phyloP scores from a whole-genome alignment of 2,329 filamentous ascomycete species.

The Stenocarpella maydis region DNA sequence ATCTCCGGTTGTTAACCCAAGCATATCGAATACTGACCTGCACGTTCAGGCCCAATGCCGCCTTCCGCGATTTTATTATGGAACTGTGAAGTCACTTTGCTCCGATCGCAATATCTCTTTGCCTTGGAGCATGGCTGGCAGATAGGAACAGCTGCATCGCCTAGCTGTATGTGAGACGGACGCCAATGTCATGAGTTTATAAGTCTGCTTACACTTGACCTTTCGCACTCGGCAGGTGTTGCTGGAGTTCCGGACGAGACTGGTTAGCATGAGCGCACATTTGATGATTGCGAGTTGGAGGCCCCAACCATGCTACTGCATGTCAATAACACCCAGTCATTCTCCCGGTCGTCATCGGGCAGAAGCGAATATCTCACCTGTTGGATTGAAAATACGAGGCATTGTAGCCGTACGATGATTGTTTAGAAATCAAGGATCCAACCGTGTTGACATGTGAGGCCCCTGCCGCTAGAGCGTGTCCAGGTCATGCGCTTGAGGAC shows the following conservation, averaged over 20 bases:
- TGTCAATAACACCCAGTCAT: neutral
- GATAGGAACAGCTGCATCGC: neutral
- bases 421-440: neutral
- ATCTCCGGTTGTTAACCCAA: too few relatives aligned
- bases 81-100: neutral
- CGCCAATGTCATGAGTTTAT: neutral
- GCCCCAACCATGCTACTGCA: neutral
- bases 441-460: neutral
- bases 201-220: neutral
- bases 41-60: too few relatives aligned
- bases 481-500: neutral
- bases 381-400: conserved; percentile 3
- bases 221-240: conserved; percentile 12
- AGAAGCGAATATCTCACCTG: neutral
- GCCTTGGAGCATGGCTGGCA: neutral
- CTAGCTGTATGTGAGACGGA: neutral
- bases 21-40: neutral
- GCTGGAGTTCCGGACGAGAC: neutral
- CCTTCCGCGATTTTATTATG: neutral
- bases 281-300: neutral
- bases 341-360: neutral
- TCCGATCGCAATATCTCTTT: conserved; percentile 3
- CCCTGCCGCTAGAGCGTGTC: neutral
- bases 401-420: neutral
- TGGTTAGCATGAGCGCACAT: neutral